These are phyloP conservation scores for Pezicula radicicola DNA, from an alignment of 2,329 filamentous ascomycete species.

Conservation along the genomic window DNA sequence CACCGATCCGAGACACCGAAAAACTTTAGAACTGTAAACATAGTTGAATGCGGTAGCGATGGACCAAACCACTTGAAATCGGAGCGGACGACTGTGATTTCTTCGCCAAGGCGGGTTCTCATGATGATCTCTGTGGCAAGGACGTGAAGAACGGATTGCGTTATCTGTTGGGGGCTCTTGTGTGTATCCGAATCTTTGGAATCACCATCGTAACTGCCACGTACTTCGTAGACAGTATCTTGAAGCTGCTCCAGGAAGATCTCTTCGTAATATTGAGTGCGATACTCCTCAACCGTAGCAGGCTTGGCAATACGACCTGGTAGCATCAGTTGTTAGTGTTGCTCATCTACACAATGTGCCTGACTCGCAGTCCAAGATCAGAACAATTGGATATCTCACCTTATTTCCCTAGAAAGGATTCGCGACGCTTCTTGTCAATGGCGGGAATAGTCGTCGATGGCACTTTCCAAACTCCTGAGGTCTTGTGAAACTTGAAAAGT, in stretches of 20 bases:
- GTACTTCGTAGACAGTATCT: constrained; percentile 29
- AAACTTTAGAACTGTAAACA: constrained; percentile 54
- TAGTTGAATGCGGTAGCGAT: constrained; percentile 55
- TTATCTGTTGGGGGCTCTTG: constrained; percentile 43
- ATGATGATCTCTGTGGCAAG: constrained; percentile 52
- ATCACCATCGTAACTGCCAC: constrained; percentile 38
- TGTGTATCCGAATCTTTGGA: constrained; percentile 25
- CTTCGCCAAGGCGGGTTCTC: constrained; percentile 41
- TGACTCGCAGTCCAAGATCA: too few species aligned
- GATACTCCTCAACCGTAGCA: constrained; percentile 30
- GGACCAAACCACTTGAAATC: constrained; percentile 58
- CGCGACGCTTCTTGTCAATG: constrained; percentile 36
- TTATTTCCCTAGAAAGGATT: constrained; percentile 37
- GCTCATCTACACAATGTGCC: too few species aligned
- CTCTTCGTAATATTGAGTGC: constrained; percentile 35
- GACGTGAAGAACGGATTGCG: constrained; percentile 54
- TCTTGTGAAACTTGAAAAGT: constrained; percentile 24
- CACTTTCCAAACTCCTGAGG: constrained; percentile 12
- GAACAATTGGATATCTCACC: neutral
- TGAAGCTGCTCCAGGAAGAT: constrained; percentile 58
- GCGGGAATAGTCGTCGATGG: constrained; percentile 27
- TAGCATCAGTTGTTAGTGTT: too few species aligned
- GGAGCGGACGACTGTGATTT: constrained; percentile 51
- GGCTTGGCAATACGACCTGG: too few species aligned
- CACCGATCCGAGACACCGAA: constrained; percentile 55